phyloP scores from a whole-genome alignment of 768 basidiomycete genomes.

The Steccherinum ochraceum region DNA sequence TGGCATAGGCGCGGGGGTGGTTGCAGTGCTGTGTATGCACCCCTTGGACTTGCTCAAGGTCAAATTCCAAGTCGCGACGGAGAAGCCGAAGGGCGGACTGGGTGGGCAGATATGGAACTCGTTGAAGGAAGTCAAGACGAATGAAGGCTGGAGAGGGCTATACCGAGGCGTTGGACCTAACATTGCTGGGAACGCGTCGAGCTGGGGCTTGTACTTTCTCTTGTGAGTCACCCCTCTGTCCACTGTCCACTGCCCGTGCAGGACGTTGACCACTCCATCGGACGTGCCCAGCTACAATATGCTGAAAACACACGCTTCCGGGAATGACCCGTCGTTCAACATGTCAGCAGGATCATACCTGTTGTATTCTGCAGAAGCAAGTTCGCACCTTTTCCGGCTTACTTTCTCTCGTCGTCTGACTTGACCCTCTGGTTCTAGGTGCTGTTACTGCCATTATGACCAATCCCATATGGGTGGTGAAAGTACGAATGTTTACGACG shows the following conservation, averaged over 20 bases:
- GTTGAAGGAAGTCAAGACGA: constrained; percentile 62
- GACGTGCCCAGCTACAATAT: constrained; percentile 71
- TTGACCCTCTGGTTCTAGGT: constrained; percentile 42
- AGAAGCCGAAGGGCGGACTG: constrained; percentile 49
- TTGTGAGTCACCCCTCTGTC: constrained; percentile 56
- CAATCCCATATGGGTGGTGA: constrained; percentile 97
- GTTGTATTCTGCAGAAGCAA: constrained; percentile 90
- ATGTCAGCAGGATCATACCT: constrained; percentile 78
- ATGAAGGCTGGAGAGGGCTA: constrained; percentile 77
- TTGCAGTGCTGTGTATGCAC: constrained; percentile 93
- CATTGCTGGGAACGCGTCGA: constrained; percentile 89
- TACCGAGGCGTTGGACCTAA: constrained; percentile 90
- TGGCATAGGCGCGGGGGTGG: constrained; percentile 88
- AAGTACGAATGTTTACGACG: constrained; percentile 95
- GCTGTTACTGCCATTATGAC: constrained; percentile 91
- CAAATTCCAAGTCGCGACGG: constrained; percentile 83
- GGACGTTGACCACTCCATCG: neutral
- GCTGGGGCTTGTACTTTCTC: constrained; percentile 97
- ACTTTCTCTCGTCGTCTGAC: constrained; percentile 5
- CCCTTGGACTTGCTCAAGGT: constrained; percentile 95
- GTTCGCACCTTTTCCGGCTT: constrained; percentile 50
- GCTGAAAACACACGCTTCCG: constrained; percentile 76
- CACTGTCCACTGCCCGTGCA: neutral
- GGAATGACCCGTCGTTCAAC: constrained; percentile 55
- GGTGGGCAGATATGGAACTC: constrained; percentile 74